Evolutionary conservation across 345 rosid genomes (phyloP).

Genomic region (Mallotus nudiflorus): DNA sequence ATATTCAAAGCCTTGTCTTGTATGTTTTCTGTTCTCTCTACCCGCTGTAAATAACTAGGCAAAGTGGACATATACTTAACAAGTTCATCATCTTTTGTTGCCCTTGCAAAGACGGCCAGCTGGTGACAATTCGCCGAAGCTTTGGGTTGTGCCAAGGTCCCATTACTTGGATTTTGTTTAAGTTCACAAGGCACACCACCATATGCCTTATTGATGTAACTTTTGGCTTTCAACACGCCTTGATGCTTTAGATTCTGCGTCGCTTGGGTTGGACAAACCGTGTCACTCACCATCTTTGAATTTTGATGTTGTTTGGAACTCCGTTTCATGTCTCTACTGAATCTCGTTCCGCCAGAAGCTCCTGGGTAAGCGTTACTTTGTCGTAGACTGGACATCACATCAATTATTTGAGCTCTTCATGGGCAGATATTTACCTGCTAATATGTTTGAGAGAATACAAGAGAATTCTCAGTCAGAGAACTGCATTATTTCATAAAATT

Average conservation of each 20-base stretch:
- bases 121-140: conserved; percentile 28
- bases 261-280: conserved; percentile 24
- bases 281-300: conserved; percentile 44
- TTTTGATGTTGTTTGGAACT: conserved; percentile 34
- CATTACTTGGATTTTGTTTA: conserved; percentile 20
- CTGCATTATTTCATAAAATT: background rate
- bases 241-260: conserved; percentile 28
- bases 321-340: conserved; percentile 36
- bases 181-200: conserved; percentile 23
- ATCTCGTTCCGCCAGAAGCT: conserved; percentile 31
- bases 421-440: conserved; percentile 13
- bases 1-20: conserved; percentile 71
- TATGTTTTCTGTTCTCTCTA: conserved; percentile 44
- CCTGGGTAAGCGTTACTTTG: conserved; percentile 19
- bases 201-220: conserved; percentile 5
- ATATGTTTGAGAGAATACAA: background rate
- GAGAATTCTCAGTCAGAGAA: background rate
- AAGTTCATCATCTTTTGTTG: conserved; percentile 56
- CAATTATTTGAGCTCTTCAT: conserved; percentile 17
- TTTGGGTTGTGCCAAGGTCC: conserved; percentile 31
- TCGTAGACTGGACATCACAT: conserved; percentile 28
- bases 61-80: conserved; percentile 77
- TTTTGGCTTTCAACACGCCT: conserved; percentile 38
- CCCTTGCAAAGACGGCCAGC: conserved; percentile 32
- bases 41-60: conserved; percentile 67